A percentile compares a stretch with the other conserved stretches of the same genome.
phyloP scores from a whole-genome alignment of 306 rosid genomes.

The Acacia confusa region DNA sequence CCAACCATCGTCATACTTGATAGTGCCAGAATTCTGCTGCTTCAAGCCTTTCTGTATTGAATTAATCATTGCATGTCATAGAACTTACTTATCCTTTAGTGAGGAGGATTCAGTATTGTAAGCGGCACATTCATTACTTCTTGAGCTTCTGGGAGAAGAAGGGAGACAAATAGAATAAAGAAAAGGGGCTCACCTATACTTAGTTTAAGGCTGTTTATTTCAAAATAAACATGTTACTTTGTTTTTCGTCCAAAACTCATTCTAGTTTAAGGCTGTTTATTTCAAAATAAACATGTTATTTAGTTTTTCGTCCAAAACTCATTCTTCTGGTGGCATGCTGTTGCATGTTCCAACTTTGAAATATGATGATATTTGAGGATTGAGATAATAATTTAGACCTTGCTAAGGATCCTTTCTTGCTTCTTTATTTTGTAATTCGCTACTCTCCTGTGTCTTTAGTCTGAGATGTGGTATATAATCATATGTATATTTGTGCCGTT shows the following conservation, averaged over 20 bases:
- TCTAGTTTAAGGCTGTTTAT: neutral
- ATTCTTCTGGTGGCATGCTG: neutral
- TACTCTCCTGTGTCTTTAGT: neutral
- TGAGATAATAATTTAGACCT: neutral
- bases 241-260: conserved; percentile 13
- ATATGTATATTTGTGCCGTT: neutral
- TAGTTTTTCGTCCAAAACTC: conserved; percentile 15
- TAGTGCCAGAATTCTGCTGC: conserved; percentile 4
- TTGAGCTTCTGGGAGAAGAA: neutral
- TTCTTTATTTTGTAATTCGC: neutral
- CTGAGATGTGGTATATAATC: neutral
- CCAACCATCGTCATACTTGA: neutral
- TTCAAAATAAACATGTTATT: neutral
- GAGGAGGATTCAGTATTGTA: neutral
- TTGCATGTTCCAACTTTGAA: neutral
- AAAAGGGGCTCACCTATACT: neutral
- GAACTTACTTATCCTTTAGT: neutral
- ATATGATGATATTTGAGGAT: neutral
- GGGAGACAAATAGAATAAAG: neutral
- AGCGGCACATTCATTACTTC: neutral
- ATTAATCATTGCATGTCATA: neutral
- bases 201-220: neutral
- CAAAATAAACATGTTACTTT: conserved; percentile 4
- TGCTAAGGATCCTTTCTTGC: neutral
- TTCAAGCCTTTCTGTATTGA: conserved; percentile 4